phyloP scores from a whole-genome alignment of 345 rosid species.

The Microcos paniculata region DNA sequence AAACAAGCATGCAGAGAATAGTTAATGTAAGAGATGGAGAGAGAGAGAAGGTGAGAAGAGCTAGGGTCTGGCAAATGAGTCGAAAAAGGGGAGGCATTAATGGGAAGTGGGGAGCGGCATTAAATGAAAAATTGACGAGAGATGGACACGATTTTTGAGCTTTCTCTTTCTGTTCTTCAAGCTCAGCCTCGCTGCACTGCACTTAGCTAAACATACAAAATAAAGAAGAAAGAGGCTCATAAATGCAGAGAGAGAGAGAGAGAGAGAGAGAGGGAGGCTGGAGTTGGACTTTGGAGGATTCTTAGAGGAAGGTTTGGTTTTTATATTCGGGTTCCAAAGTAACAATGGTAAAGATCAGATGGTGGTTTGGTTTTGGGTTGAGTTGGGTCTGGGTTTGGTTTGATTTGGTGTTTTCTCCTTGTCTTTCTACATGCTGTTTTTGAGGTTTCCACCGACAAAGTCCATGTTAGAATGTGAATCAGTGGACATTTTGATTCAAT shows the following conservation, averaged over 20 bases:
- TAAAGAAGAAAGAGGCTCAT: not conserved
- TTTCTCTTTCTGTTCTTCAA: not conserved
- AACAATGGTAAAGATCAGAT: not conserved
- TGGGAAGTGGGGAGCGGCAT: constrained; percentile 47
- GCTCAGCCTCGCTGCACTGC: not conserved
- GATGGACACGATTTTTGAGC: constrained; percentile 11
- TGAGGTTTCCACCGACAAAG: not conserved
- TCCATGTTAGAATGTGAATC: not conserved
- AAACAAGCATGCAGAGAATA: not conserved
- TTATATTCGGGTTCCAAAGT: not conserved
- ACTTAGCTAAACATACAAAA: not conserved
- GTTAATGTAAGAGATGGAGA: constrained; percentile 26
- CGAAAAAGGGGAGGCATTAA: constrained; percentile 22
- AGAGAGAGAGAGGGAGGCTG: too few relatives aligned
- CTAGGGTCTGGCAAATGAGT: constrained; percentile 12
- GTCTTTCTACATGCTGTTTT: not conserved
- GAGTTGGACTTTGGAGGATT: not conserved
- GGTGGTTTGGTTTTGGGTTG: not conserved
- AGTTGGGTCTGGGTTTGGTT: not conserved
- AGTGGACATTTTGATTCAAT: not conserved
- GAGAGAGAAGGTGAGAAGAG: not conserved
- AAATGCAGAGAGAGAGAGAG: not conserved
- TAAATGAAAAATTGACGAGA: constrained; percentile 61
- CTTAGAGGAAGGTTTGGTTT: not conserved
- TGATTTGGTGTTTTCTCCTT: not conserved